phyloP scores from a whole-genome alignment of 768 basidiomycete genomes.

The Pisolithus albus region DNA sequence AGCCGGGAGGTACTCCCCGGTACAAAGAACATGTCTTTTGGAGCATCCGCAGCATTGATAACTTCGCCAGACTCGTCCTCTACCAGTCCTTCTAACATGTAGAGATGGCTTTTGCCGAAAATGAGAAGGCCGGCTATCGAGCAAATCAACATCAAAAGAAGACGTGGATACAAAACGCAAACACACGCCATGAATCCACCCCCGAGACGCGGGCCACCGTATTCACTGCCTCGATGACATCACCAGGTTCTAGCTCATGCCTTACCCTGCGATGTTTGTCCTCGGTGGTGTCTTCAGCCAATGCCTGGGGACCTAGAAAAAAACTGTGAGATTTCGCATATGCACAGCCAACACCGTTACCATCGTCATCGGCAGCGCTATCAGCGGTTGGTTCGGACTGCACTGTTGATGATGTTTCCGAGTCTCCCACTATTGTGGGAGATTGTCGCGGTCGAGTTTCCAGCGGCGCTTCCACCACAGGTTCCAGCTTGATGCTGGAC shows the following conservation, averaged over 20 bases:
- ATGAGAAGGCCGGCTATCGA: slow-evolving; percentile 73
- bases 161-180: not conserved
- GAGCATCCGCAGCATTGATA: slow-evolving; percentile 82
- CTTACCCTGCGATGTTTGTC: slow-evolving; percentile 85
- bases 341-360: not conserved
- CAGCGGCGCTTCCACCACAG: slow-evolving; percentile 38
- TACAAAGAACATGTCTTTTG: slow-evolving; percentile 72
- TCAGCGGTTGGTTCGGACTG: slow-evolving; percentile 12
- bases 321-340: not conserved
- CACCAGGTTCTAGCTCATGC: slow-evolving; percentile 82
- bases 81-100: slow-evolving; percentile 86
- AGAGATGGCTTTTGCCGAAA: slow-evolving; percentile 76
- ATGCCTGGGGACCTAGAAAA: slow-evolving; percentile 39
- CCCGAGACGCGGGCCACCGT: slow-evolving; percentile 87
- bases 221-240: slow-evolving; percentile 79
- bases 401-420: slow-evolving; percentile 40
- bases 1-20: slow-evolving; percentile 80
- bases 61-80: slow-evolving; percentile 84
- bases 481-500: slow-evolving; percentile 71
- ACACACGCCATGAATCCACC: slow-evolving; percentile 85
- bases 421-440: slow-evolving; percentile 33
- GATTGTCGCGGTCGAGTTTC: slow-evolving; percentile 37
- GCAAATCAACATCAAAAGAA: slow-evolving; percentile 19
- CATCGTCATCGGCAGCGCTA: slow-evolving; percentile 14
- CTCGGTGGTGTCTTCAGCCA: slow-evolving; percentile 74